Base-by-base conservation (phyloP, 1,284 basidiomycete genomes). In the Jaminaea rosea region DNA sequence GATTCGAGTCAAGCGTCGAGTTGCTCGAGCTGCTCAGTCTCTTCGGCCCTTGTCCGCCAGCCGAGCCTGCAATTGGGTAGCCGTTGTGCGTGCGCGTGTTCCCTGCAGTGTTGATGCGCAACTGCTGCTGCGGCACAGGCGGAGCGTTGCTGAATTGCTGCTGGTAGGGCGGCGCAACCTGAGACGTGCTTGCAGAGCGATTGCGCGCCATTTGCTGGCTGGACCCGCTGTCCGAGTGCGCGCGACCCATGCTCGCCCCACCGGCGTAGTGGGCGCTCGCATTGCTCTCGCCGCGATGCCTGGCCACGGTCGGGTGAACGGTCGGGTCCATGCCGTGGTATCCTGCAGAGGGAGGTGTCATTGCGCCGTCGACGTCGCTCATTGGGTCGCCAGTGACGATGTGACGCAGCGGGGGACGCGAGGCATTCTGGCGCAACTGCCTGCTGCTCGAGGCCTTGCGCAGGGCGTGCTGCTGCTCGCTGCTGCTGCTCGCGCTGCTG, bases 381-480 rank as follows among this genome's bases (percentile, higher is more conserved):
- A n/a, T n/a, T n/a, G n/a, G n/a, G n/a, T n/a, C n/a, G n/a, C n/a
- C n/a, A n/a, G n/a, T n/a, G n/a, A n/a, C n/a, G n/a, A n/a, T n/a
- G n/a, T n/a, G n/a, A n/a, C n/a, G n/a, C n/a, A n/a, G n/a, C n/a
- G n/a, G n/a, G n/a, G n/a, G n/a, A n/a, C n/a, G n/a, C n/a, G n/a
- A 44, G 3, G 48, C 49, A 26, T 28, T 23, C 37, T 63, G 62
- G 3, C 67, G 56, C 3, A 69, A 49, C 37, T 67, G 63, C 10
- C 63, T 49, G 32, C 56, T 59, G 13, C 58, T 60, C 32, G 61
- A 62, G 1, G 67, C 65, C 36, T 69, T 69, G 11, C 67, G 59
- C 26, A 69, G 34, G 50, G 59, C 57, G 4, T 65, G 53, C 15
- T 50, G 42, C 1, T 17, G 42, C 42, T 44, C 42, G 10, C 11